phyloP scores from a whole-genome alignment of 148 eudicot species.

The Diospyros kaki region DNA sequence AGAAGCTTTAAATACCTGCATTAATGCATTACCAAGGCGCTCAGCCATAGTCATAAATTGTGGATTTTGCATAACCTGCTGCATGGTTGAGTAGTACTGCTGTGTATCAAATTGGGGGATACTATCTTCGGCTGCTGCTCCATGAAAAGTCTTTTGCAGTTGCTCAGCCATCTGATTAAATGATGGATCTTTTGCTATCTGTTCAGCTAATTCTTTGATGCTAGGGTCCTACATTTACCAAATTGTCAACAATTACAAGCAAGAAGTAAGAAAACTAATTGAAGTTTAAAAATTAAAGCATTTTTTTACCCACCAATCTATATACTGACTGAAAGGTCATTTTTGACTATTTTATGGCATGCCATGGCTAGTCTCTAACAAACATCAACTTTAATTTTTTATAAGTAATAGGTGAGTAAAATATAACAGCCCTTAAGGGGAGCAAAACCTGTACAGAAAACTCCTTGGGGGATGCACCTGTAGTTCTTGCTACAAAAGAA shows the following conservation, averaged over 20 bases:
- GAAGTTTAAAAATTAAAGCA: not conserved
- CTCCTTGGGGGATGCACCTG: too few relatives aligned
- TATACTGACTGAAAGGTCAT: not conserved
- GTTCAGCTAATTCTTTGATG: constrained; percentile 93
- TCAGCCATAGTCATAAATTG: constrained; percentile 98
- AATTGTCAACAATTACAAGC: constrained; percentile 2
- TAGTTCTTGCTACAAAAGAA: too few relatives aligned
- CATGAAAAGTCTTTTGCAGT: constrained; percentile 71
- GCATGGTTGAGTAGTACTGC: constrained; percentile 84
- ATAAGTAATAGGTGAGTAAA: too few relatives aligned
- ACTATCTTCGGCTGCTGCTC: constrained; percentile 52
- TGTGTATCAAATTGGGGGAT: constrained; percentile 75
- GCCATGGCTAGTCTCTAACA: too few relatives aligned
- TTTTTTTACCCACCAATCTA: not conserved
- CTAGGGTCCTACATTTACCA: constrained; percentile 73
- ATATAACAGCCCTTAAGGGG: too few relatives aligned
- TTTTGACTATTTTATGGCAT: too few relatives aligned
- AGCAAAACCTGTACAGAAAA: too few relatives aligned
- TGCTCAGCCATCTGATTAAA: constrained; percentile 97
- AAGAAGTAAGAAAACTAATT: not conserved
- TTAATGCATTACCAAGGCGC: constrained; percentile 82
- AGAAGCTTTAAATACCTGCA: constrained; percentile 57
- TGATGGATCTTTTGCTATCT: constrained; percentile 85
- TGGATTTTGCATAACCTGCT: constrained; percentile 97
- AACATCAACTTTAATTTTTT: too few relatives aligned